A percentile compares a stretch with the other conserved stretches of the same genome.
phyloP scores from a whole-genome alignment of 2,329 filamentous ascomycete genomes.

The Zymoseptoria tritici region DNA sequence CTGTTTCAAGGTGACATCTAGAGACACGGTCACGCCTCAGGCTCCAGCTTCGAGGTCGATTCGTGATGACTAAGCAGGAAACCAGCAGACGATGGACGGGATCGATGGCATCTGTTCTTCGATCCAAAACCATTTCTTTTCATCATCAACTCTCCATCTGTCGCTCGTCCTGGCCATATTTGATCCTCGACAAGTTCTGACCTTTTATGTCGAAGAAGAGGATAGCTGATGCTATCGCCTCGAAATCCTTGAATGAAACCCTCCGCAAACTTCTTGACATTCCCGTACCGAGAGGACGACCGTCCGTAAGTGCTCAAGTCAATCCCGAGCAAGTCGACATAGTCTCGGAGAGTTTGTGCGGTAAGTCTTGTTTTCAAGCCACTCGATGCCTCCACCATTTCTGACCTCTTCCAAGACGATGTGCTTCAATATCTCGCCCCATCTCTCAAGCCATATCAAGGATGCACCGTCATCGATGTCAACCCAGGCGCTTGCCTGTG shows the following conservation, averaged over 20 bases:
- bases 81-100: too few species aligned
- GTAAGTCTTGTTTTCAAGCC: conserved; percentile 5
- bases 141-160: neutral
- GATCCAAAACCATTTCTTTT: neutral
- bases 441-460: conserved; percentile 60
- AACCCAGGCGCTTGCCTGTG: conserved; percentile 74
- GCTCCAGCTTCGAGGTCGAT: neutral
- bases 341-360: conserved; percentile 17
- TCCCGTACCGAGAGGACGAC: neutral
- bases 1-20: neutral
- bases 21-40: neutral
- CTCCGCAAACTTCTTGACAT: neutral
- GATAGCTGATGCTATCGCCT: neutral
- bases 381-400: conserved; percentile 1
- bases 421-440: conserved; percentile 61
- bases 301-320: neutral
- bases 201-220: neutral
- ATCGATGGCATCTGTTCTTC: neutral
- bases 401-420: conserved; percentile 48
- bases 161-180: too few species aligned
- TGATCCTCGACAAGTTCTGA: too few species aligned
- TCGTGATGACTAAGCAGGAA: neutral
- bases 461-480: conserved; percentile 80
- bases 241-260: neutral
- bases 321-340: conserved; percentile 10